Evolutionary conservation across 208 protist species (phyloP), one percentile per base, ranked within the genome.

Genomic region (Crithidia thermophila): DNA sequence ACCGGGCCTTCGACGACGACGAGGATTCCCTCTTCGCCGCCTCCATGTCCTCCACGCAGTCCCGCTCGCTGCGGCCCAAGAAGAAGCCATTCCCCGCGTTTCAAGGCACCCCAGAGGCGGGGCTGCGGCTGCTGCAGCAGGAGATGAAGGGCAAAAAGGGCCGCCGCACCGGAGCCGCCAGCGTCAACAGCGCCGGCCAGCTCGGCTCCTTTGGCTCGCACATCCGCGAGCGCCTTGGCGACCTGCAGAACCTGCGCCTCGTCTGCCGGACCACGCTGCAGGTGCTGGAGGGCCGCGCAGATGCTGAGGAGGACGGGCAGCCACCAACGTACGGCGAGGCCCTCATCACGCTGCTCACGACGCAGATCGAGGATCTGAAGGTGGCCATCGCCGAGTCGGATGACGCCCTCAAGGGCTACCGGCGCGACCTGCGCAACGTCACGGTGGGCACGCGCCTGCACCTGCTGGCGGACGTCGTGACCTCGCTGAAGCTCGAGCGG

Each of bases 381-480:
- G 75, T 79, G 33, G 70, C 76, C 3, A 45, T 94, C 18, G 42
- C 69, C 36, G 74, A 90, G 28, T 49, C 89, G 30, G 85, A 83
- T 52, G 69, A 62, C 34, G 70, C 57, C 0, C 59, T 85, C 28
- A 63, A 68, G 6, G 27, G 40, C 23, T 65, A 62, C 25, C 57
- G 69, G 16, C 30, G 50, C 25, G 43, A 46, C 59, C 33, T 75
- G 3, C 36, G 62, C 8, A 62, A 74, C 21, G 28, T 61, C 25
- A 66, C 65, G 3, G 57, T 93, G 36, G 72, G 76, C 37, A 74
- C 62, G 2, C 70, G 64, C 4, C 74, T 93, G 10, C 65, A 68
- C 16, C 36, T 72, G 2, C 72, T 93, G 10, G 53, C 72, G 9
- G 66, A 60, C 9, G 42, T 67, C 11, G 62, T 86, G n/a, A 37